A percentile compares a stretch with the other conserved stretches of the same genome.
Evolutionary conservation across 1,139 yeast species (phyloP).

Genomic region (Lodderomyces metapsilosis): DNA sequence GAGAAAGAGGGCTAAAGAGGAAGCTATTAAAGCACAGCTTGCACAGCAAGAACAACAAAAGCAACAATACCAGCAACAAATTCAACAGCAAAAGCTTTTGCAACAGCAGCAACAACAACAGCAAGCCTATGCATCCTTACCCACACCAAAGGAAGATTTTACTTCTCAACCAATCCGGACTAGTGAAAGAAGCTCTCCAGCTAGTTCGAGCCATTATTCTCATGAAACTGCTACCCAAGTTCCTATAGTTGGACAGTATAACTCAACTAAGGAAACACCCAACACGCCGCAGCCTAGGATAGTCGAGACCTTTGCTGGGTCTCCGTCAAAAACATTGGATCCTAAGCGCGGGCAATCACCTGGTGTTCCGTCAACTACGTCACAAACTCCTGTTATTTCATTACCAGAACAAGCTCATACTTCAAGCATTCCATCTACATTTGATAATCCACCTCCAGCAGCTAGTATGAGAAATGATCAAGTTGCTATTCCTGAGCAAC

Average conservation of each 20-base stretch:
- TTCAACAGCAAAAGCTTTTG: slow-evolving; percentile 5
- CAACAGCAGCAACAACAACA: slow-evolving; percentile 8
- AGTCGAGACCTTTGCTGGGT: slow-evolving; percentile 11
- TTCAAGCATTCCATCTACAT: slow-evolving; percentile 25
- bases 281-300: slow-evolving; percentile 13
- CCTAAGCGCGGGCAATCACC: slow-evolving; percentile 16
- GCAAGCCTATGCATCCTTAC: slow-evolving; percentile 9
- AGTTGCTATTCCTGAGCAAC: slow-evolving; percentile 30
- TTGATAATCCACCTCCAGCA: slow-evolving; percentile 17
- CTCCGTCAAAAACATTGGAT: slow-evolving; percentile 18
- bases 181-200: not conserved
- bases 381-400: slow-evolving; percentile 23
- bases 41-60: slow-evolving; percentile 20
- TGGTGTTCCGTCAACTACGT: not conserved
- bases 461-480: slow-evolving; percentile 7
- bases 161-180: slow-evolving; percentile 9
- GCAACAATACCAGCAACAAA: slow-evolving; percentile 9
- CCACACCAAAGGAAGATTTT: slow-evolving; percentile 5
- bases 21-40: slow-evolving; percentile 30
- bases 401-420: slow-evolving; percentile 75
- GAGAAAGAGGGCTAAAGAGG: slow-evolving; percentile 63
- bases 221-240: slow-evolving; percentile 17
- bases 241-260: slow-evolving; percentile 11
- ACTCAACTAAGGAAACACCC: slow-evolving; percentile 8
- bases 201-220: slow-evolving; percentile 9